phyloP scores from a whole-genome alignment of 2,329 filamentous ascomycete genomes.

The Pseudogymnoascus sp. region DNA sequence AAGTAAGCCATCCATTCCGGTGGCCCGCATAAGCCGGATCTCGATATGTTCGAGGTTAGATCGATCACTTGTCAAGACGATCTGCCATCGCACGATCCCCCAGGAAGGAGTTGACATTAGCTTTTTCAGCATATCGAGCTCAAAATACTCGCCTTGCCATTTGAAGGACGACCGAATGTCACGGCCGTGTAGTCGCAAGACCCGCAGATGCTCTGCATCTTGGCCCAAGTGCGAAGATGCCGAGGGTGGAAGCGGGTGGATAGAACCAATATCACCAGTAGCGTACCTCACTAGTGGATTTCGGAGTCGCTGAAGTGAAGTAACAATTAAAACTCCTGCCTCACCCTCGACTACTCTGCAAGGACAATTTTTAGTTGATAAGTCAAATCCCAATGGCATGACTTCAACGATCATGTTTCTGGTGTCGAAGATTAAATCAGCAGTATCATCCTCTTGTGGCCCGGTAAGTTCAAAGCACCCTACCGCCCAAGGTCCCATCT shows the following conservation, averaged over 20 bases:
- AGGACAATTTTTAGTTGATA: background rate
- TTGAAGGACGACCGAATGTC: background rate
- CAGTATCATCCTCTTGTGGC: background rate
- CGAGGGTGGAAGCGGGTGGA: background rate
- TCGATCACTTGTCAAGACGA: background rate
- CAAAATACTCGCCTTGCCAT: background rate
- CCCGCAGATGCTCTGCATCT: background rate
- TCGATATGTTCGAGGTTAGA: background rate
- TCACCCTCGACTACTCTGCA: background rate
- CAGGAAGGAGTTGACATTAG: background rate
- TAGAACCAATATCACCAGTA: background rate
- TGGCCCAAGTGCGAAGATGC: background rate
- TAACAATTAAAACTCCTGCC: background rate
- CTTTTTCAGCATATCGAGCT: background rate
- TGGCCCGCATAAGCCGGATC: background rate
- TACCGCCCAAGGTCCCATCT: constrained; percentile 4
- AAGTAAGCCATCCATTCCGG: background rate
- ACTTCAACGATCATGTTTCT: background rate
- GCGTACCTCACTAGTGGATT: background rate
- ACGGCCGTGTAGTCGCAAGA: background rate
- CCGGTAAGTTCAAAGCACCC: background rate
- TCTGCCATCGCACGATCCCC: background rate
- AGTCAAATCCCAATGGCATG: background rate
- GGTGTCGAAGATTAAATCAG: constrained; percentile 4
- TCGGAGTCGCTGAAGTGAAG: background rate